Conservation (phyloP, 192 early-diverging fungal genomes). For the Dimargaris xerosporica region DNA sequence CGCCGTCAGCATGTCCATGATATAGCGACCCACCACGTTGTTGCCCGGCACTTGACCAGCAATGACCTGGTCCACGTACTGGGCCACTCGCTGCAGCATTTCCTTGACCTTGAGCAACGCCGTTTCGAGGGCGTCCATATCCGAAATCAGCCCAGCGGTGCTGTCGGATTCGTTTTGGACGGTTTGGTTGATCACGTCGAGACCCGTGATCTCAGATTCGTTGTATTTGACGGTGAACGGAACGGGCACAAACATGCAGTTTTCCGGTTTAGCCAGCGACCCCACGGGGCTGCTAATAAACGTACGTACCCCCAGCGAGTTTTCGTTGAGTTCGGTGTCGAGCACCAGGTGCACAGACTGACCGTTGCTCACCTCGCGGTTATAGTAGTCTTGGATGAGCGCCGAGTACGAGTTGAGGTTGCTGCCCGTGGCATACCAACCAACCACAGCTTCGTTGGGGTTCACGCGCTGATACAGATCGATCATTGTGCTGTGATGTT, state of each 20-base stretch:
- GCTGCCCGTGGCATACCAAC: constrained; percentile 76
- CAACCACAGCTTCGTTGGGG: constrained; percentile 77
- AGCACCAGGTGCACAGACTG: constrained; percentile 73
- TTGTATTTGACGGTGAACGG: constrained; percentile 81
- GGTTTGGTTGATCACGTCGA: constrained; percentile 14
- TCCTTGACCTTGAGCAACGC: constrained; percentile 57
- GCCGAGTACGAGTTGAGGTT: constrained; percentile 49
- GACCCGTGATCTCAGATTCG: constrained; percentile 73
- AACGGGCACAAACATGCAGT: constrained; percentile 78
- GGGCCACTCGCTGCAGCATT: constrained; percentile 70
- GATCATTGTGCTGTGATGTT: constrained; percentile 74
- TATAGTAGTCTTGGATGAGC: constrained; percentile 65
- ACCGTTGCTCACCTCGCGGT: constrained; percentile 43
- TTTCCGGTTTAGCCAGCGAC: constrained; percentile 49
- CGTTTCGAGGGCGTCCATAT: constrained; percentile 83
- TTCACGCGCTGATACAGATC: constrained; percentile 79
- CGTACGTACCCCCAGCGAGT: constrained; percentile 58
- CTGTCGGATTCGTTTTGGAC: constrained; percentile 27
- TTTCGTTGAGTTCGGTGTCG: constrained; percentile 61
- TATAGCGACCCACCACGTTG: constrained; percentile 71
- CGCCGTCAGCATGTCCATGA: constrained; percentile 84
- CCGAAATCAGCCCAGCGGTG: constrained; percentile 47
- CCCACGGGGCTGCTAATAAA: constrained; percentile 61
- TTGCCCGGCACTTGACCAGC: constrained; percentile 39
- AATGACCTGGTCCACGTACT: constrained; percentile 55